Conservation (phyloP, 306 rosid genomes). For the Cucurbita moschata region DNA sequence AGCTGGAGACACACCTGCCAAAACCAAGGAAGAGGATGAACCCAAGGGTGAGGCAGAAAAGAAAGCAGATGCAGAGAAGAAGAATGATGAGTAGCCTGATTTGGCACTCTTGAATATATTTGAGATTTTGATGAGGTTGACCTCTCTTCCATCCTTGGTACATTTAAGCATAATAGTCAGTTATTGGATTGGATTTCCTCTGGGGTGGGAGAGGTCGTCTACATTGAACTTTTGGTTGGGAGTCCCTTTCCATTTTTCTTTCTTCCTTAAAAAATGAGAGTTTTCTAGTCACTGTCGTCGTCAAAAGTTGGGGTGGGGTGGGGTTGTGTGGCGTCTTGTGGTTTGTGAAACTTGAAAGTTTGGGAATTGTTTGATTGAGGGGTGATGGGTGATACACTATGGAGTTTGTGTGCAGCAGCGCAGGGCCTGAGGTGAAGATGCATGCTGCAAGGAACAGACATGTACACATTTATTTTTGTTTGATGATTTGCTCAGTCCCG, state of each 20-base stretch:
- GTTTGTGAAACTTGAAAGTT: not conserved
- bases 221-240: not conserved
- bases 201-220: slow-evolving; percentile 1
- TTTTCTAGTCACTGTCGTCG: not conserved
- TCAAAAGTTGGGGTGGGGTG: not conserved
- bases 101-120: slow-evolving; percentile 11
- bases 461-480: not conserved
- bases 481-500: not conserved
- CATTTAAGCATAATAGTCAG: not conserved
- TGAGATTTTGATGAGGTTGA: not conserved
- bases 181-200: not conserved
- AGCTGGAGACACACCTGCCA: slow-evolving; percentile 14
- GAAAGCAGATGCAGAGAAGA: slow-evolving; percentile 28
- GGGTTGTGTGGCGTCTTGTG: not conserved
- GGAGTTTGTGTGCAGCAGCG: not conserved
- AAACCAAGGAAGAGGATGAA: slow-evolving; percentile 9
- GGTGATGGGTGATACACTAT: not conserved
- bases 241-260: not conserved
- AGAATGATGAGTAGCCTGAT: slow-evolving; percentile 35
- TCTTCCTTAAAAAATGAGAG: not conserved
- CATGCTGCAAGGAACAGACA: not conserved
- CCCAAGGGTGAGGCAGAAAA: slow-evolving; percentile 18
- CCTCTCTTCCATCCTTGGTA: slow-evolving; percentile 4
- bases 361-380: too few relatives aligned
- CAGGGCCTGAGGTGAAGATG: not conserved